Base-by-base conservation (phyloP, 495 filamentous ascomycete genomes). In the Cetradonia linearis region DNA sequence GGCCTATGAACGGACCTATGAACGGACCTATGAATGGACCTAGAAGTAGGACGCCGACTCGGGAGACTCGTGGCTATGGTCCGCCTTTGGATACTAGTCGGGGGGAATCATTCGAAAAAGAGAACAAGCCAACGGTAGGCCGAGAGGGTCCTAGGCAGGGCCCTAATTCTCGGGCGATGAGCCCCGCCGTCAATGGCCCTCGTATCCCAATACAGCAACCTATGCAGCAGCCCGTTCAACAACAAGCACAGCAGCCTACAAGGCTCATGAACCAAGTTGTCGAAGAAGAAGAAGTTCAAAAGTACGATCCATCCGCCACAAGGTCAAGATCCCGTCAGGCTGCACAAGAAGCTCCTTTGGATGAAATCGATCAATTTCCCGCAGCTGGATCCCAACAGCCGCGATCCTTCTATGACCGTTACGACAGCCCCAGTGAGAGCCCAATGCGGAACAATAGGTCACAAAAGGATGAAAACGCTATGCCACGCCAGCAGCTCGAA, bases 21-120 rank as follows among this genome's bases (percentile, higher is more conserved):
- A 50, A 50, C 30, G 48, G 48, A n/a, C 38, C 38, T 23, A 46
- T 44, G 42, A 46, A 46, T 53, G 49, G 49, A n/a, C 49, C 30
- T 25, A 71, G 81, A 64, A 84, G 78, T 67, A 84, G 81, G 64
- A 84, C 83, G 0, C 82, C 83, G 1, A 81, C 82, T 9, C 81
- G 75, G 66, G 75, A 69, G 62, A 76, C 69, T 63, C 76, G 77
- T 59, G 71, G 70, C 10, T 73, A 71, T 68, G 78, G 76, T 30
- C 78, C 78, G 16, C 69, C 79, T 0, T 71, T 81, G 4, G 79
- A 84, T 34, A 83, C 78, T 23, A 63, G 70, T 36, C 72, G 77
- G 33, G 70, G 68, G 27, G 70, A 74, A 16, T 71, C 73, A 9
- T 70, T 70, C 23, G 80, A 81, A 18, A 70, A 72, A 40, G 78